phyloP scores from a whole-genome alignment of 257 asterid species.

The Scutellaria minor region DNA sequence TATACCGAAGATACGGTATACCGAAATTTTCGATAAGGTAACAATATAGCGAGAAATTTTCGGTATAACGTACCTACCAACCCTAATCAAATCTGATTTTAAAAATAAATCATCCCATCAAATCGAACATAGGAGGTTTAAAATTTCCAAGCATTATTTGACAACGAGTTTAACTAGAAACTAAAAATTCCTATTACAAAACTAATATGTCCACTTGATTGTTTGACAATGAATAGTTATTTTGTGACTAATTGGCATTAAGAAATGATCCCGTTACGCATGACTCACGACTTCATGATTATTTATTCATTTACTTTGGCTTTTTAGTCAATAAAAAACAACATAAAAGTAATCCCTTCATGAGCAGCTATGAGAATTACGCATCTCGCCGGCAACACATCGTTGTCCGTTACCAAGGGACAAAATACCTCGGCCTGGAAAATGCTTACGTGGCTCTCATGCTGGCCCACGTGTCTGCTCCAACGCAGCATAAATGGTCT shows the following conservation, averaged over 20 bases:
- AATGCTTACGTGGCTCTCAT: constrained; percentile 24
- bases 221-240: constrained; percentile 26
- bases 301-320: not conserved
- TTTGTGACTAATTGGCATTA: not conserved
- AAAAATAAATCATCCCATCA: too few species aligned
- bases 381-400: constrained; percentile 34
- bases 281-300: not conserved
- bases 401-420: constrained; percentile 37
- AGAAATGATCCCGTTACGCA: not conserved
- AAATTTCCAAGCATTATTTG: not conserved
- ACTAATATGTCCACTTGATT: constrained; percentile 33
- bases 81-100: too few species aligned
- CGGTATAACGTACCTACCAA: too few species aligned
- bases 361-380: not conserved
- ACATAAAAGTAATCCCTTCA: not conserved
- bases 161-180: constrained; percentile 20
- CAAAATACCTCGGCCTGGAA: constrained; percentile 34
- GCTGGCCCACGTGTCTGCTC: constrained; percentile 37
- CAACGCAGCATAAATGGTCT: not conserved
- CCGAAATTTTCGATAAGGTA: too few species aligned
- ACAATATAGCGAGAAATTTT: too few species aligned
- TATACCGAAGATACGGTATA: too few species aligned
- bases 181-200: constrained; percentile 21
- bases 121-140: too few species aligned
- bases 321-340: not conserved